Base-by-base conservation (phyloP, 768 basidiomycete species). In the Boletus pseudopeckii region DNA sequence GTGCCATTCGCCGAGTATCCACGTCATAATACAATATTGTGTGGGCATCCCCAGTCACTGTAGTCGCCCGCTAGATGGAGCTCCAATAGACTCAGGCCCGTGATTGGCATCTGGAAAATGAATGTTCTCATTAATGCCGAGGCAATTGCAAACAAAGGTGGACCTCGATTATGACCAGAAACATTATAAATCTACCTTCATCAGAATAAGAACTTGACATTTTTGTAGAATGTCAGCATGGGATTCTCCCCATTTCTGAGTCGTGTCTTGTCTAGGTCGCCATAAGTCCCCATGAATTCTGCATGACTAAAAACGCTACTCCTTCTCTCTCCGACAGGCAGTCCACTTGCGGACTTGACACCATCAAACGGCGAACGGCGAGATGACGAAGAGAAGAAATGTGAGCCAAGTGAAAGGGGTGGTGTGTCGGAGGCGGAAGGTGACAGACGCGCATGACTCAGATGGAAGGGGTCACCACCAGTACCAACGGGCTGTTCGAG, bases 191-290 rank as follows among this genome's bases (percentile, higher is more conserved):
- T 45, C 36, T 45, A 44, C 43, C 40, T 60, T 45, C 26, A 20
- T 78, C 61, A 96, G 62, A 96, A 96, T 64, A 96, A 75, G 66
- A 97, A 86, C 70, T 94, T 93, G 56, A 94, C 94, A 73, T 97
- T 97, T 71, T 88, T 82, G 70, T 97, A 98, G 70, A 87, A 94
- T 61, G 87, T 84, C 52, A 94, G 64, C 78, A 97, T 77, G 7
- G 94, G 91, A 68, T 94, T 95, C 72, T 90, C 90, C 47, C 94
- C 92, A 67, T 82, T 94, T 56, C 74, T 76, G 50, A 93, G 71
- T 42, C 77, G 77, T 20, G 96, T 97, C 68, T 74, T 77, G 55
- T 74, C 75, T 33, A 92, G 64, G 55, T 92, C 85, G 37, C 84
- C 93, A 66, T 92, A 98, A 44, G 86, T 86, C 64, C 82, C 80